Evolutionary conservation across 805 yeast species (phyloP).

Genomic region (Metschnikowia peoriensis): DNA sequence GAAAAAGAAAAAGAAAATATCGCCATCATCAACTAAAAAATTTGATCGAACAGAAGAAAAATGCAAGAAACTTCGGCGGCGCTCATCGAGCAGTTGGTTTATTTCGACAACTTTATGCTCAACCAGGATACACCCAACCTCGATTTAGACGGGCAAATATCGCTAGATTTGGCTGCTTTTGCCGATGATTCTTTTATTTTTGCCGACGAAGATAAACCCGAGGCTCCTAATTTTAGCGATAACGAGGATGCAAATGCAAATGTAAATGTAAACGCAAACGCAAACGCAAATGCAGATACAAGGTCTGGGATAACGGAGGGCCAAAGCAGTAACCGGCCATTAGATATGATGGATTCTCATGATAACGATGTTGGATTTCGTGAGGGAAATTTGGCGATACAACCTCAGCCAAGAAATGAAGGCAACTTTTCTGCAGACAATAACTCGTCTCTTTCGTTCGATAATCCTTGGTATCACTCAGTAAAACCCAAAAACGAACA

Average conservation of each 20-base stretch:
- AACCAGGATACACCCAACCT: slow-evolving; percentile 38
- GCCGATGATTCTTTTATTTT: slow-evolving; percentile 79
- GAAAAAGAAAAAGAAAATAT: background rate
- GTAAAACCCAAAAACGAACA: background rate
- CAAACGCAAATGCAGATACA: no score
- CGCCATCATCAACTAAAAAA: background rate
- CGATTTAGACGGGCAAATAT: slow-evolving; percentile 41
- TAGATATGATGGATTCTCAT: background rate
- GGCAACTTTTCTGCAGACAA: no score
- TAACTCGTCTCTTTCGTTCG: background rate
- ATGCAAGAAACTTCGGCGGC: slow-evolving; percentile 37
- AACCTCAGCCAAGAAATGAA: no score
- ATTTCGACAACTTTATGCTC: slow-evolving; percentile 68
- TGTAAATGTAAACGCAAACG: background rate
- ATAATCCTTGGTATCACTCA: background rate
- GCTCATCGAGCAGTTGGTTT: slow-evolving; percentile 72
- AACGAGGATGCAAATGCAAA: slow-evolving; percentile 9
- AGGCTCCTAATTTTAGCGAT: slow-evolving; percentile 16
- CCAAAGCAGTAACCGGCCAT: background rate
- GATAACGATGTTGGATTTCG: background rate
- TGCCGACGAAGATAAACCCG: slow-evolving; percentile 78
- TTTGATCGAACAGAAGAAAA: background rate
- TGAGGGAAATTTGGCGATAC: background rate
- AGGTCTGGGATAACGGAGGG: background rate
- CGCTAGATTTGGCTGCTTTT: slow-evolving; percentile 70